These are phyloP conservation scores for Chalciporus pseudorubinellus DNA, from an alignment of 768 basidiomycete genomes.

Conservation along the genomic window DNA sequence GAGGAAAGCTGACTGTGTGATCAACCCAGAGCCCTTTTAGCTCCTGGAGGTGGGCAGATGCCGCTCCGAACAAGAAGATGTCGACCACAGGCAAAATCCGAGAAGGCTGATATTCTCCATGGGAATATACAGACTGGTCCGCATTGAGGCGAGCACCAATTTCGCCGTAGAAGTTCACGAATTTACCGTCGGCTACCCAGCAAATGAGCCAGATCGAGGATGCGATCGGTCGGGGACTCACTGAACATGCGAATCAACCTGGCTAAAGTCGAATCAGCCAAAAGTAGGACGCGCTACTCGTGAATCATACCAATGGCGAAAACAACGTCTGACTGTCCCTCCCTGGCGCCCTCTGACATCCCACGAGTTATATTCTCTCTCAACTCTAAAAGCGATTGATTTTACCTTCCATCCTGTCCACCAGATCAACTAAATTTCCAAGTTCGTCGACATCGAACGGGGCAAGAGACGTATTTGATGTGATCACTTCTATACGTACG, in stretches of 20 bases:
- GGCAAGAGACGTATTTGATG: not conserved
- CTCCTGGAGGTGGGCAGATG: constrained; percentile 41
- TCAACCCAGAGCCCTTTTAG: constrained; percentile 48
- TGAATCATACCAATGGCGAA: not conserved
- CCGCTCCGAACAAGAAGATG: constrained; percentile 44
- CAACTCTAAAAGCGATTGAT: not conserved
- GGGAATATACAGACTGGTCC: constrained; percentile 24
- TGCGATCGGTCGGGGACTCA: not conserved
- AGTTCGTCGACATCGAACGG: constrained; percentile 7
- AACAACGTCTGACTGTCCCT: not conserved
- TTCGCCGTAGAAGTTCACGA: constrained; percentile 38
- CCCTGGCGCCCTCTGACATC: not conserved
- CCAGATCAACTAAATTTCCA: not conserved
- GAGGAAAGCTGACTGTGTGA: constrained; percentile 33
- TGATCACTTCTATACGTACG: not conserved
- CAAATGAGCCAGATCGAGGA: not conserved
- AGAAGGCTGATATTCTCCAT: not conserved
- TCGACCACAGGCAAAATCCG: constrained; percentile 23
- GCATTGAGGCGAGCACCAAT: constrained; percentile 34
- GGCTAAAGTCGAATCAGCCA: not conserved
- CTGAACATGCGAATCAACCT: constrained; percentile 9
- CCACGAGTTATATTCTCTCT: not conserved
- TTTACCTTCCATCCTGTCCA: constrained; percentile 3
- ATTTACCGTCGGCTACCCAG: constrained; percentile 23
- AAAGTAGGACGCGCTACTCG: not conserved